These are phyloP conservation scores for Capillidium rhysosporum DNA, from an alignment of 371 early-diverging fungal species.

Conservation along the genomic window DNA sequence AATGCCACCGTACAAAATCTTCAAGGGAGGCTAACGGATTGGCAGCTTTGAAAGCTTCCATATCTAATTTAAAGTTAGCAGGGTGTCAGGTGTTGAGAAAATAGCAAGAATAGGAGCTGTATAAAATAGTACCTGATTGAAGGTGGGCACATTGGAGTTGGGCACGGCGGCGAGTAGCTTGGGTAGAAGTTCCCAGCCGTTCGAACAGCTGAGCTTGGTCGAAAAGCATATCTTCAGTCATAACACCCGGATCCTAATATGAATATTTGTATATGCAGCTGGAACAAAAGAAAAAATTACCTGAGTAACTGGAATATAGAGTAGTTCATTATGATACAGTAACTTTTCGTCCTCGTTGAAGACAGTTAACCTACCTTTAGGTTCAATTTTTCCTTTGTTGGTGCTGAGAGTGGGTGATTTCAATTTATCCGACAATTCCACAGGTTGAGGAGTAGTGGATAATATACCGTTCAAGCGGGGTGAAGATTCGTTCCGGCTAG, in stretches of 20 bases:
- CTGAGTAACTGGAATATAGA: slow-evolving; percentile 54
- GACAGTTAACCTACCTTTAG: neutral
- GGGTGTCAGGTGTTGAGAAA: neutral
- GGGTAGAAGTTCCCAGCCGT: slow-evolving; percentile 45
- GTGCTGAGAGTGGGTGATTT: neutral
- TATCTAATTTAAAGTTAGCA: slow-evolving; percentile 16
- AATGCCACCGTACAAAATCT: slow-evolving; percentile 93
- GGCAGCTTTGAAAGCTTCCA: slow-evolving; percentile 23
- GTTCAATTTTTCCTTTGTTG: neutral
- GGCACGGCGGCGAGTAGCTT: slow-evolving; percentile 52
- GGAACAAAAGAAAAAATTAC: slow-evolving; percentile 11
- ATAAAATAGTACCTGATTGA: slow-evolving; percentile 24
- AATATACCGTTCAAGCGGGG: neutral
- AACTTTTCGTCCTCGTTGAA: neutral
- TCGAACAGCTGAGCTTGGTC: slow-evolving; percentile 60
- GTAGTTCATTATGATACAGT: neutral
- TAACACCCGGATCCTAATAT: slow-evolving; percentile 41
- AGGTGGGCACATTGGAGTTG: slow-evolving; percentile 61
- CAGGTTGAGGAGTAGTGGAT: too few relatives aligned
- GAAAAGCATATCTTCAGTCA: slow-evolving; percentile 79
- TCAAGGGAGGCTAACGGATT: slow-evolving; percentile 46
- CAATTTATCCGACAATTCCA: too few relatives aligned
- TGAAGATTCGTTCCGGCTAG: neutral
- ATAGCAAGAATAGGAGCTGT: neutral
- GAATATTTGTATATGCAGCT: neutral